Conservation (phyloP, 208 protist species). For the Leishmania major region DNA sequence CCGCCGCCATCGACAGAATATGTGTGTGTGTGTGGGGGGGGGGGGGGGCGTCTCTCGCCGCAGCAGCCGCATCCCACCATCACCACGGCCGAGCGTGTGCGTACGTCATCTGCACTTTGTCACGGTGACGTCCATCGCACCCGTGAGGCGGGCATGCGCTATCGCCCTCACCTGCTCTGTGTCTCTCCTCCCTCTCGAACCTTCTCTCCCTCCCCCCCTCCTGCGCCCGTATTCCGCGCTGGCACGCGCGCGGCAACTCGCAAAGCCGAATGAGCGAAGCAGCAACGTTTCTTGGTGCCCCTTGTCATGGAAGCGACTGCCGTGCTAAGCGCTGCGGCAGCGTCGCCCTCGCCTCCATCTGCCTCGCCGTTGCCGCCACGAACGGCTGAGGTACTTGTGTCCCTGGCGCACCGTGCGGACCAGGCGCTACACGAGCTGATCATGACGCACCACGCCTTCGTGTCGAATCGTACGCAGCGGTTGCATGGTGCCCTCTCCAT, state of each 20-base stretch:
- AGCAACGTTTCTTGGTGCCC: background rate
- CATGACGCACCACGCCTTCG: conserved; percentile 36
- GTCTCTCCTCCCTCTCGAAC: background rate
- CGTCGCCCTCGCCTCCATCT: background rate
- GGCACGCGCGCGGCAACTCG: background rate
- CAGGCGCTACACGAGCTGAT: conserved; percentile 23
- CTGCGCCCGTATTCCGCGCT: background rate
- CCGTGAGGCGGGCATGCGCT: background rate
- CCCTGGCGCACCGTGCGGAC: conserved; percentile 19
- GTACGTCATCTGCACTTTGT: too few relatives aligned
- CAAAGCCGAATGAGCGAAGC: background rate
- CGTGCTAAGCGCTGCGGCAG: background rate
- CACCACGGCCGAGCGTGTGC: background rate
- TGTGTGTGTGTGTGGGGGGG: too few relatives aligned
- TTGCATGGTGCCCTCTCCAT: conserved; percentile 57
- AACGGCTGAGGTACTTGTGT: conserved; percentile 8
- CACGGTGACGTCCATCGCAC: background rate
- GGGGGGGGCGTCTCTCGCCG: background rate
- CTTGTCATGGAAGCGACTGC: background rate
- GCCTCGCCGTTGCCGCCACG: background rate
- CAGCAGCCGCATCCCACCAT: background rate
- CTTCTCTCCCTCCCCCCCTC: background rate
- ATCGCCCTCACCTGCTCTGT: background rate
- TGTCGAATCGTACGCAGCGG: conserved; percentile 25
- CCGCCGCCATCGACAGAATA: background rate